Evolutionary conservation across 2,329 filamentous ascomycete species (phyloP).

Genomic region (Thelonectria blattea): DNA sequence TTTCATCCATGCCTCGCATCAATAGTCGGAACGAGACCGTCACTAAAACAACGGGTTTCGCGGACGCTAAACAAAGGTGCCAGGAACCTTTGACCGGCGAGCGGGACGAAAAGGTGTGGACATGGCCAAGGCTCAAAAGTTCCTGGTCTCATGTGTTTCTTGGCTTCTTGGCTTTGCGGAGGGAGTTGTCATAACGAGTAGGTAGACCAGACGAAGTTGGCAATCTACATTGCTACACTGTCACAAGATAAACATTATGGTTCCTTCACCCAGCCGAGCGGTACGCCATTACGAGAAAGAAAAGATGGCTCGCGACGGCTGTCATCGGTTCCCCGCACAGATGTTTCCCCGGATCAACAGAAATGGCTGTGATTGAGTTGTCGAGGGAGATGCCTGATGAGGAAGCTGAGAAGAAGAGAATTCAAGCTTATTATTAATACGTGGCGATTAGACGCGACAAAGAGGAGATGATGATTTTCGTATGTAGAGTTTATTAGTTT

Average conservation of each 20-base stretch:
- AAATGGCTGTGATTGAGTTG: no score
- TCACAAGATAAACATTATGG: no score
- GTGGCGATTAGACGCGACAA: neutral
- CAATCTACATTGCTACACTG: neutral
- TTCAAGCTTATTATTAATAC: neutral
- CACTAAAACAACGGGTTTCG: neutral
- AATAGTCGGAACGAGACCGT: no score
- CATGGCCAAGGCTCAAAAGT: slow-evolving; percentile 16
- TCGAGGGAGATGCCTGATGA: neutral
- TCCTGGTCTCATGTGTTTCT: neutral
- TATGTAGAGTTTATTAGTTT: neutral
- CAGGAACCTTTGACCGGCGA: neutral
- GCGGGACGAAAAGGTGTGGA: neutral
- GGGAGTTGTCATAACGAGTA: neutral
- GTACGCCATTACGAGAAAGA: neutral
- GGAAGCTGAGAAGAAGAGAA: neutral
- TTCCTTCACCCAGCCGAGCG: no score
- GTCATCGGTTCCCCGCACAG: slow-evolving; percentile 8
- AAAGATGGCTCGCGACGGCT: slow-evolving; percentile 5
- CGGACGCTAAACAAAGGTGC: slow-evolving; percentile 11
- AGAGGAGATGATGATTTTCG: neutral
- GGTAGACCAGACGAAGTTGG: no score
- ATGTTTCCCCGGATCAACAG: neutral
- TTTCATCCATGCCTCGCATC: no score
- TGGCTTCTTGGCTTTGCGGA: neutral